Base-by-base conservation (phyloP, 2,329 filamentous ascomycete genomes). In the Graphiopsis chlorocephala region DNA sequence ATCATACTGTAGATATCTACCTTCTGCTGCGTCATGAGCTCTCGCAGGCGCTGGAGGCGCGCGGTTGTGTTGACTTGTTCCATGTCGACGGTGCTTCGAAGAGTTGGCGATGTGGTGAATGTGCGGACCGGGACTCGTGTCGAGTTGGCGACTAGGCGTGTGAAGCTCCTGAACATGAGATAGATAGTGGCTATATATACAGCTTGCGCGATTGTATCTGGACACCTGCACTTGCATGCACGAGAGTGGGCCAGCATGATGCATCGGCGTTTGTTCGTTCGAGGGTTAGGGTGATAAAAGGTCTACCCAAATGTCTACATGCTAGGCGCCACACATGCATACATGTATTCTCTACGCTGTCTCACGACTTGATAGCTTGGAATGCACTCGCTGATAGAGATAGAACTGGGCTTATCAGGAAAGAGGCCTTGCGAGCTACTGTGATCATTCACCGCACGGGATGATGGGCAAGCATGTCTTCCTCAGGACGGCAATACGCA, bases 1-100 rank as follows among this genome's bases (percentile, higher is more conserved):
- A n/a, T 42, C 71, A 55, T 88, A 97, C 94, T 90, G 82, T 99
- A 99, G 66, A 98, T 85, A 78, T 98, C 93, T 70, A 99, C 85
- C 69, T 92, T 89, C 74, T 90, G 85, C 78, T 93, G 85, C 79
- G 87, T 88, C 95, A 99, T 99, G 75, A 97, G 83, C 76, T 88
- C 83, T 75, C 95, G 87, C 73, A 99, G 85, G 78, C 86, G 85
- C 68, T 86, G 80, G 69, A 99, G 86, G 73, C 92, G 90, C 68
- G 87, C 83, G 63, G 88, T 87, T 38, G 93, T 97, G 78, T 95
- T 83, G 70, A 96, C 88, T 61, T 85, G 87, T 75, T 87, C 90
- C 91, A 95, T 96, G 35, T 88, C 84, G 70, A 67, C 65, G 20
- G 72, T 68, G 29, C 63, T 57, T 55, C 56, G 58, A n/a, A 68